Evolutionary conservation across 2,329 filamentous ascomycete species (phyloP).

Genomic region (Alternaria angustiovoidea): DNA sequence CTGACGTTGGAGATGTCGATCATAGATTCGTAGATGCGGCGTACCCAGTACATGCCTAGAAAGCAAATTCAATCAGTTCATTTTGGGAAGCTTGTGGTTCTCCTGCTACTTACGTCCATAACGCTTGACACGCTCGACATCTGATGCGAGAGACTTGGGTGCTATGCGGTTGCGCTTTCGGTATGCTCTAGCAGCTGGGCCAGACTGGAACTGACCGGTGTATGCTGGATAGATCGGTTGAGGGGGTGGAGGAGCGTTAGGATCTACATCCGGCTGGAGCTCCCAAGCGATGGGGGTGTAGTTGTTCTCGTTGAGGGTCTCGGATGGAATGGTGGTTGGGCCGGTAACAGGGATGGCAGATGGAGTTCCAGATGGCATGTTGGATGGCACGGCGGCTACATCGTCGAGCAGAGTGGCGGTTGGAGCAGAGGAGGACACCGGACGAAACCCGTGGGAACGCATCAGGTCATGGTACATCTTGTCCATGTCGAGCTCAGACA

Average conservation of each 20-base stretch:
- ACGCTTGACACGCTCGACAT: constrained; percentile 32
- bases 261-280: background rate
- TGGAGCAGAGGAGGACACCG: background rate
- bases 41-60: constrained; percentile 40
- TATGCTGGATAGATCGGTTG: constrained; percentile 26
- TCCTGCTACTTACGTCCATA: constrained; percentile 27
- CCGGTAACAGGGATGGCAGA: background rate
- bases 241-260: background rate
- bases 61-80: constrained; percentile 3
- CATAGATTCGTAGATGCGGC: constrained; percentile 42
- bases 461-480: constrained; percentile 3
- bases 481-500: background rate
- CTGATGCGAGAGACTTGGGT: constrained; percentile 21
- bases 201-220: constrained; percentile 25
- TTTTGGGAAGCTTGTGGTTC: background rate
- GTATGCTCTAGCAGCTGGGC: constrained; percentile 25
- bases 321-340: background rate
- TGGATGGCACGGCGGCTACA: background rate
- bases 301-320: constrained; percentile 3
- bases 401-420: background rate
- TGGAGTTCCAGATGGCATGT: background rate
- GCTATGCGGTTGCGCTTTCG: constrained; percentile 25
- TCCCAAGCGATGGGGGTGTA: constrained; percentile 6
- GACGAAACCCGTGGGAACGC: background rate
- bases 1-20: constrained; percentile 29